A percentile compares a stretch with the other conserved stretches of the same genome.
These are phyloP conservation scores for Penicillium sp. DNA, from an alignment of 2,329 filamentous ascomycete species.

Conservation along the genomic window DNA sequence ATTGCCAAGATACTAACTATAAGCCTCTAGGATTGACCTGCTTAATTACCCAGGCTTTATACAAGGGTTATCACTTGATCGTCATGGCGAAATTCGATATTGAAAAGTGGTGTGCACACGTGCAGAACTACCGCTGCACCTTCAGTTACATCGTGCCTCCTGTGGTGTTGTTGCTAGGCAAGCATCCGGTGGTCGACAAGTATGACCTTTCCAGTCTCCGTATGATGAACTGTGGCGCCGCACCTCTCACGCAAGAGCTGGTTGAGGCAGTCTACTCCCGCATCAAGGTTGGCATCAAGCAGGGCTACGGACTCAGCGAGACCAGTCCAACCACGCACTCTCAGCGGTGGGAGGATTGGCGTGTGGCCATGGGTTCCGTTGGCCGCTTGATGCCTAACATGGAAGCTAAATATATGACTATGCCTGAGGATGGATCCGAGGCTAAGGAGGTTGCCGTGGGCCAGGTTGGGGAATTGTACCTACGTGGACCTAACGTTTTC, in stretches of 20 bases:
- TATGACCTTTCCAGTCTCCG: conserved; percentile 77
- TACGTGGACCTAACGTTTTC: conserved; percentile 64
- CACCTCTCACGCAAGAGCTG: conserved; percentile 77
- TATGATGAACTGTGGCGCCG: conserved; percentile 84
- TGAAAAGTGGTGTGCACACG: conserved; percentile 70
- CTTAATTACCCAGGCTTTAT: conserved; percentile 67
- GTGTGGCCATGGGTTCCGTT: conserved; percentile 71
- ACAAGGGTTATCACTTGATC: conserved; percentile 63
- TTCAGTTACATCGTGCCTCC: conserved; percentile 83
- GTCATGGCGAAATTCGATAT: conserved; percentile 81
- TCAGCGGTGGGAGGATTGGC: conserved; percentile 74
- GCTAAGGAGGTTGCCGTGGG: conserved; percentile 59
- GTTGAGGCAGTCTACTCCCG: conserved; percentile 72
- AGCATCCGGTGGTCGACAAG: conserved; percentile 72
- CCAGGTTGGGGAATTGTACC: conserved; percentile 66
- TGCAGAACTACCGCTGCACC: conserved; percentile 73
- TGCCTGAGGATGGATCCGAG: conserved; percentile 50
- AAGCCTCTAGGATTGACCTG: conserved; percentile 61
- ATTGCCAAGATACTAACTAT: conserved; percentile 9
- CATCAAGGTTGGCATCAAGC: conserved; percentile 77
- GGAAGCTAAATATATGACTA: conserved; percentile 73
- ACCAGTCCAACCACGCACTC: conserved; percentile 76
- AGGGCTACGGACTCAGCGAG: conserved; percentile 88
- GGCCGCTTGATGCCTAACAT: conserved; percentile 76
- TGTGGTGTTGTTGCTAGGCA: conserved; percentile 74